These are phyloP conservation scores for Millerago galiae DNA, from an alignment of 805 yeast genomes.

Conservation along the genomic window DNA sequence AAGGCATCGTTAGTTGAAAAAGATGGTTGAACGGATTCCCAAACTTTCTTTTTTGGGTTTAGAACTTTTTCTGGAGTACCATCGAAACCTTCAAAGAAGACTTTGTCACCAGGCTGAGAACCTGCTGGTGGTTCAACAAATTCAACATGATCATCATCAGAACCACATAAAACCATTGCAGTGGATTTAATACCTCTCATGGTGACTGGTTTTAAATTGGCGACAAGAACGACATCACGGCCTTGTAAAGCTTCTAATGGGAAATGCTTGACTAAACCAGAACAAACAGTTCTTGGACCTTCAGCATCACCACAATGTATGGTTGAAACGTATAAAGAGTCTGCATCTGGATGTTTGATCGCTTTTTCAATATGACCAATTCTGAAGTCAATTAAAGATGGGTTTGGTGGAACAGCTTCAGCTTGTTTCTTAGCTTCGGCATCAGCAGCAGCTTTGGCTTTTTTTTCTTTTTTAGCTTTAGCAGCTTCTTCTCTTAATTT, in stretches of 20 bases:
- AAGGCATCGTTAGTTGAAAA: constrained; percentile 74
- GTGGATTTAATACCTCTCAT: constrained; percentile 96
- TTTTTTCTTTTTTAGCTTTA: constrained; percentile 57
- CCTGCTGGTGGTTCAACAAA: constrained; percentile 93
- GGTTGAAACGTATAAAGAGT: constrained; percentile 91
- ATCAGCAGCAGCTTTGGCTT: constrained; percentile 37
- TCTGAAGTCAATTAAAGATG: constrained; percentile 84
- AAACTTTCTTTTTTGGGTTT: constrained; percentile 97
- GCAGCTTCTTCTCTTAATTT: constrained; percentile 47
- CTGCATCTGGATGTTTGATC: constrained; percentile 96
- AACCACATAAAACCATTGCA: constrained; percentile 97
- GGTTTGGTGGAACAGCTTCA: constrained; percentile 59
- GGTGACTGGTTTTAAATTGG: constrained; percentile 94
- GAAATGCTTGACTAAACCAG: constrained; percentile 87
- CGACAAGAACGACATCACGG: constrained; percentile 83
- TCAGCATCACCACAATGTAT: constrained; percentile 94
- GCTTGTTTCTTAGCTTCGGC: constrained; percentile 48
- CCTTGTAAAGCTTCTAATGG: constrained; percentile 94
- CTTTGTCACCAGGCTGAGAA: constrained; percentile 91
- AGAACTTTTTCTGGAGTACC: constrained; percentile 85
- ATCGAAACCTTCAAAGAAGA: constrained; percentile 88
- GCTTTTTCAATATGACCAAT: constrained; percentile 98
- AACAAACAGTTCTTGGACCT: constrained; percentile 97
- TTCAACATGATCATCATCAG: constrained; percentile 74
- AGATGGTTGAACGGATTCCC: constrained; percentile 92